These are phyloP conservation scores for Wickerhamomyces bisporus DNA, from an alignment of 805 yeast species.

Conservation along the genomic window DNA sequence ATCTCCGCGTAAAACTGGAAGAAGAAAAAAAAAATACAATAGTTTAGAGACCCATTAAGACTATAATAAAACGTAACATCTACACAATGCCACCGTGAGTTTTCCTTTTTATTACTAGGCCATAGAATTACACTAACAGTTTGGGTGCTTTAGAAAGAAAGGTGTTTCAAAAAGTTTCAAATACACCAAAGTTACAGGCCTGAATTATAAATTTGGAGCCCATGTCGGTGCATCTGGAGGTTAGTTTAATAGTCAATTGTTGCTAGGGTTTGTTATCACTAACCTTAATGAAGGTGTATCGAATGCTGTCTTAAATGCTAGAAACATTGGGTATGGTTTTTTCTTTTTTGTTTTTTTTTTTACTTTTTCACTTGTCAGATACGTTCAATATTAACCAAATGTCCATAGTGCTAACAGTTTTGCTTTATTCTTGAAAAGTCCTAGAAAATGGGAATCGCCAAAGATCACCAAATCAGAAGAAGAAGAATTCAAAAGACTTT, in stretches of 20 bases:
- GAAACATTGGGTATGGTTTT: slow-evolving; percentile 38
- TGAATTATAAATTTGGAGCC: slow-evolving; percentile 71
- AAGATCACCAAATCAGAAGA: slow-evolving; percentile 65
- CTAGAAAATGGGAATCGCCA: slow-evolving; percentile 88
- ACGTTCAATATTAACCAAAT: background rate
- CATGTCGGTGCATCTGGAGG: slow-evolving; percentile 87
- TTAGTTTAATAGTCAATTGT: slow-evolving; percentile 8
- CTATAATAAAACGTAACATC: no score
- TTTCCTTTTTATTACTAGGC: background rate
- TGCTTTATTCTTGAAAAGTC: slow-evolving; percentile 87
- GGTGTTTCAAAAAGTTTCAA: slow-evolving; percentile 14
- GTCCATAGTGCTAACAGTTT: slow-evolving; percentile 61
- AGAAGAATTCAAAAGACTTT: slow-evolving; percentile 54
- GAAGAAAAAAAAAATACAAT: no score
- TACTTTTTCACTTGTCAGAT: background rate
- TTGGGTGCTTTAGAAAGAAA: slow-evolving; percentile 12
- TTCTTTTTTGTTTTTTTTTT: background rate
- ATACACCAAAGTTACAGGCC: slow-evolving; percentile 38
- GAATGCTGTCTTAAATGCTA: slow-evolving; percentile 58
- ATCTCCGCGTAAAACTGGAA: no score
- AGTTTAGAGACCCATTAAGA: no score
- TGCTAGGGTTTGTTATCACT: background rate
- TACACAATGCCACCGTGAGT: slow-evolving; percentile 1
- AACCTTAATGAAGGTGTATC: slow-evolving; percentile 38
- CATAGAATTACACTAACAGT: background rate